Conservation (phyloP, 208 protist genomes). For the Crithidia bombi region DNA sequence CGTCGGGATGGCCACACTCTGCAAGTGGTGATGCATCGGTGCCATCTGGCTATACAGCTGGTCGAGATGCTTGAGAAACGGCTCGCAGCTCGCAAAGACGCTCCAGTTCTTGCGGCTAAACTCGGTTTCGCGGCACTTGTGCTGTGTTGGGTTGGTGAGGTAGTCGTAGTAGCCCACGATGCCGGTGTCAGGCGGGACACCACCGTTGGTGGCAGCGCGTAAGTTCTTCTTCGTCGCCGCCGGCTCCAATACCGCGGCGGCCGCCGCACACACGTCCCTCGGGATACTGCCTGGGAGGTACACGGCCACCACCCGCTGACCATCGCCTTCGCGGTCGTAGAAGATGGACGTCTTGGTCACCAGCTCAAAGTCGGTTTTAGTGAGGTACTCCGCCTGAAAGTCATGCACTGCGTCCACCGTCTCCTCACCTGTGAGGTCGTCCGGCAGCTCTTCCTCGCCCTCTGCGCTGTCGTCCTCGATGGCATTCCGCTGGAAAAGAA, state of each 20-base stretch:
- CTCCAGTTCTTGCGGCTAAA: constrained; percentile 78
- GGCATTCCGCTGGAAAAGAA: constrained; percentile 19
- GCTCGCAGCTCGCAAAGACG: constrained; percentile 47
- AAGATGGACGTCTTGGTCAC: constrained; percentile 58
- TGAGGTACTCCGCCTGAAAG: constrained; percentile 54
- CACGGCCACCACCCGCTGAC: constrained; percentile 58
- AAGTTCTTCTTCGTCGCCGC: constrained; percentile 83
- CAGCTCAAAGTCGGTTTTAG: constrained; percentile 64
- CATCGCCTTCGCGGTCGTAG: constrained; percentile 56
- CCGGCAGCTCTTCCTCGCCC: constrained; percentile 12
- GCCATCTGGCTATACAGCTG: constrained; percentile 72
- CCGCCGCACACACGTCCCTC: constrained; percentile 49
- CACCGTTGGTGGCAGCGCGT: constrained; percentile 78
- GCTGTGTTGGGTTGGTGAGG: constrained; percentile 73
- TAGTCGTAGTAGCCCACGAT: constrained; percentile 94
- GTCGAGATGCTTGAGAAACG: constrained; percentile 62
- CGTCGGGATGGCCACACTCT: constrained; percentile 73
- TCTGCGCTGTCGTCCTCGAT: constrained; percentile 17
- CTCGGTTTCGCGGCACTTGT: constrained; percentile 88
- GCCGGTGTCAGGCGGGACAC: constrained; percentile 82
- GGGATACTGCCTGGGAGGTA: constrained; percentile 67
- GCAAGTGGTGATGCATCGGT: constrained; percentile 75
- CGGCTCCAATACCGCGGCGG: constrained; percentile 54
- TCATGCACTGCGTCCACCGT: constrained; percentile 55
- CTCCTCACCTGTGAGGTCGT: constrained; percentile 70